phyloP scores from a whole-genome alignment of 2,329 filamentous ascomycete species.

The Pseudocercospora eumusae region DNA sequence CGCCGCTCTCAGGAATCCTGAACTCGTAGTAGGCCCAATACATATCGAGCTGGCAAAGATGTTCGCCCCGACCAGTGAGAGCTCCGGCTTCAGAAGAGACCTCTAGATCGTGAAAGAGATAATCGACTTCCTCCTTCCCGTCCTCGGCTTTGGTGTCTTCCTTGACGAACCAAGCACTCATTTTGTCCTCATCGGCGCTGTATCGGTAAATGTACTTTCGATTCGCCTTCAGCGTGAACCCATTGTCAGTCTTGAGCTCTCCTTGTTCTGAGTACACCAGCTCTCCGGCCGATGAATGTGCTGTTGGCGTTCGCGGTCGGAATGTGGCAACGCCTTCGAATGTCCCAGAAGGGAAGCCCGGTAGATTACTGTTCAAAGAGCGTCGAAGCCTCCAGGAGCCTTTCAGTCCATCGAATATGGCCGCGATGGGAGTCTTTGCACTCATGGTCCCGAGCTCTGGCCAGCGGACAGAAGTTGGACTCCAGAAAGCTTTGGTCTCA shows the following conservation, averaged over 20 bases:
- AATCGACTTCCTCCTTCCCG: slow-evolving; percentile 57
- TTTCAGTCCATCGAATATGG: slow-evolving; percentile 39
- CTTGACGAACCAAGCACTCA: slow-evolving; percentile 75
- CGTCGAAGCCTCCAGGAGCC: slow-evolving; percentile 41
- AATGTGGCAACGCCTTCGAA: slow-evolving; percentile 42
- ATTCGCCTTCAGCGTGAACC: slow-evolving; percentile 58
- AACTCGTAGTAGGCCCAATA: slow-evolving; percentile 73
- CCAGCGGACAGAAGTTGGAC: too few species aligned
- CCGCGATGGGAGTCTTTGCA: slow-evolving; percentile 28
- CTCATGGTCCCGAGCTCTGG: slow-evolving; percentile 15
- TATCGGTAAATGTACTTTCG: slow-evolving; percentile 75
- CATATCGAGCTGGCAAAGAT: slow-evolving; percentile 70
- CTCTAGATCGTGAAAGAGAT: slow-evolving; percentile 73
- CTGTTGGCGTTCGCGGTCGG: slow-evolving; percentile 35
- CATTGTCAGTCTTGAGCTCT: slow-evolving; percentile 41
- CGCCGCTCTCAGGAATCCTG: slow-evolving; percentile 38
- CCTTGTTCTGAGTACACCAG: slow-evolving; percentile 41
- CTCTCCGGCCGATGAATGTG: slow-evolving; percentile 35
- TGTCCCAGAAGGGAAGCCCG: slow-evolving; percentile 41
- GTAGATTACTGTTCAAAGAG: slow-evolving; percentile 37
- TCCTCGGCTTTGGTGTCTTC: slow-evolving; percentile 58
- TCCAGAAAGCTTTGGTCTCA: not conserved
- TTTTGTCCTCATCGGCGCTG: slow-evolving; percentile 59
- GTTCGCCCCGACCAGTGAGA: slow-evolving; percentile 66
- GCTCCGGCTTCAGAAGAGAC: slow-evolving; percentile 50